Evolutionary conservation across 225 moss, liverwort and hornwort genomes (phyloP).

Genomic region (Rhytidiadelphus loreus): DNA sequence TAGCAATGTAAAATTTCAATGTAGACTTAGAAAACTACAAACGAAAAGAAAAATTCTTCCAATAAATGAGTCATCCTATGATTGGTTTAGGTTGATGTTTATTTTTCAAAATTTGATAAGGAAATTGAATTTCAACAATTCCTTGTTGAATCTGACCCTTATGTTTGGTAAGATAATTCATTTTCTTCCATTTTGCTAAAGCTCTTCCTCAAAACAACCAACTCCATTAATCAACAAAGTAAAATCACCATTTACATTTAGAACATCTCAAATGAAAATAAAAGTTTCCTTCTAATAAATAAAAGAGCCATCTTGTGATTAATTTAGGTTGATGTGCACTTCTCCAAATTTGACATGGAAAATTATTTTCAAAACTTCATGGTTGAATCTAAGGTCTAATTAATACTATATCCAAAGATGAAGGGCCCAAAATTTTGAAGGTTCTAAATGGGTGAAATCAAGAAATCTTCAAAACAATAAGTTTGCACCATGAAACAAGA

Average conservation of each 20-base stretch:
- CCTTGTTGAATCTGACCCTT: too few species aligned
- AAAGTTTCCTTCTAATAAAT: too few species aligned
- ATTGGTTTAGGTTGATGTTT: background rate
- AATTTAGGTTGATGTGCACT: background rate
- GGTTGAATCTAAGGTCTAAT: background rate
- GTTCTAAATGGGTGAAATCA: background rate
- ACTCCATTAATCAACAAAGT: background rate
- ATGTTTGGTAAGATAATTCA: background rate
- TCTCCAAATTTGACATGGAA: background rate
- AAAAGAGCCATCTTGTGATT: background rate
- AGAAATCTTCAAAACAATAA: background rate
- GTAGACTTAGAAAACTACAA: accelerated
- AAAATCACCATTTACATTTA: background rate
- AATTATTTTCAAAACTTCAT: background rate
- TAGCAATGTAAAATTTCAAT: accelerated
- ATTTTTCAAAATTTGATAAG: background rate
- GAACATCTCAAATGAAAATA: background rate
- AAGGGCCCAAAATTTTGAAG: background rate
- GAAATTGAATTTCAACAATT: background rate
- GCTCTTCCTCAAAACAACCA: background rate
- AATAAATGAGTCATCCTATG: background rate
- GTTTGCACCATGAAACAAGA: background rate
- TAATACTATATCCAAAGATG: background rate
- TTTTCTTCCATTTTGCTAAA: background rate
- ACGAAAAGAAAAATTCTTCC: background rate